phyloP scores from a whole-genome alignment of 371 early-diverging fungal genomes.

The Gilbertella persicaria region DNA sequence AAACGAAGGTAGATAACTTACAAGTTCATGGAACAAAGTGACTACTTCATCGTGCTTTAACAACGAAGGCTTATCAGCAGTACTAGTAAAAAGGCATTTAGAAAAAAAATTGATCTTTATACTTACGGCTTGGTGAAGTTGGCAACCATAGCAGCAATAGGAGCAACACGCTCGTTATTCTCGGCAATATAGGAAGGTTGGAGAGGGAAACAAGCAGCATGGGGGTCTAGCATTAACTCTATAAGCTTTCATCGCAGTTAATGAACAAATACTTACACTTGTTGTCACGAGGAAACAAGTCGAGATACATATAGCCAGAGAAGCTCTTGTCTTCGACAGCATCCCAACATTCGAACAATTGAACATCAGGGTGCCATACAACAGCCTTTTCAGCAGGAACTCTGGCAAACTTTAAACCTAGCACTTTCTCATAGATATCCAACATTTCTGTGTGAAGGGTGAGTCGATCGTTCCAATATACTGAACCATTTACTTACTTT shows the following conservation, averaged over 20 bases:
- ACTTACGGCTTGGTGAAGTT: constrained; percentile 79
- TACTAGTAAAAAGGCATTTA: constrained; percentile 29
- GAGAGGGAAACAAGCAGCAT: constrained; percentile 75
- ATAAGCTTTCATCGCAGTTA: not conserved
- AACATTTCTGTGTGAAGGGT: constrained; percentile 56
- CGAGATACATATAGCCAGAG: constrained; percentile 79
- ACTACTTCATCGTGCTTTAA: constrained; percentile 84
- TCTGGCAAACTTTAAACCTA: constrained; percentile 66
- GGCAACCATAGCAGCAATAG: constrained; percentile 82
- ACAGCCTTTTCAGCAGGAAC: constrained; percentile 55
- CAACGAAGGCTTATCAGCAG: constrained; percentile 71
- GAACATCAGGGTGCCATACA: constrained; percentile 75
- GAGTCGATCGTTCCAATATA: not conserved
- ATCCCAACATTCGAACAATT: constrained; percentile 71
- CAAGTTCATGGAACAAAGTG: constrained; percentile 78
- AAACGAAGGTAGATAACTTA: constrained; percentile 6
- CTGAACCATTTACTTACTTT: constrained; percentile 41
- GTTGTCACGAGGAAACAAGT: constrained; percentile 77
- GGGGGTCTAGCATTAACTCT: constrained; percentile 54
- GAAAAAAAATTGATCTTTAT: not conserved
- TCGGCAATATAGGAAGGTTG: constrained; percentile 59
- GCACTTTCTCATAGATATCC: constrained; percentile 68
- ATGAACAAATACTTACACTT: constrained; percentile 44
- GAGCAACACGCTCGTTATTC: constrained; percentile 58
- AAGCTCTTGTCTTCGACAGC: constrained; percentile 52